Percentiles rank a stretch among this genome's conserved stretches.
Evolutionary conservation across 1,139 yeast genomes (phyloP).

Genomic region (Candida mesenterica): DNA sequence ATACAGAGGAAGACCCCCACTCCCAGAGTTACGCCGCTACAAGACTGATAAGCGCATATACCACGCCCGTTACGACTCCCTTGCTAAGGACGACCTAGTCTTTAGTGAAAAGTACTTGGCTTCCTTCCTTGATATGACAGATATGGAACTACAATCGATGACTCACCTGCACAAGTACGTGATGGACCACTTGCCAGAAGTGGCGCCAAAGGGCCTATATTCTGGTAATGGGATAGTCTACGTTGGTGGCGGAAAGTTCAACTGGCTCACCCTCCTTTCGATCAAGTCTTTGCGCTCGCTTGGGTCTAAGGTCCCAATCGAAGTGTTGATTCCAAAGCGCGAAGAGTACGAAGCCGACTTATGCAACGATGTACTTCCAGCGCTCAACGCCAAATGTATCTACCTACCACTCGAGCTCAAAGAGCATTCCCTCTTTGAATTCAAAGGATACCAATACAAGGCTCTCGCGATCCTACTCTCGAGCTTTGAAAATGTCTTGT

Average conservation of each 20-base stretch:
- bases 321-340: conserved; percentile 67
- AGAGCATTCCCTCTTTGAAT: conserved; percentile 36
- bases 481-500: conserved; percentile 71
- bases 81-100: conserved; percentile 18
- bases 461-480: conserved; percentile 72
- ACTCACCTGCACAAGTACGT: conserved; percentile 52
- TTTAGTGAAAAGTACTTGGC: conserved; percentile 49
- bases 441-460: conserved; percentile 78
- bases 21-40: conserved; percentile 34
- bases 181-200: conserved; percentile 48
- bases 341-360: conserved; percentile 69
- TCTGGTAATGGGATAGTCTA: conserved; percentile 77
- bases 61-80: conserved; percentile 49
- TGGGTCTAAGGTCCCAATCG: conserved; percentile 71
- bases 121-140: conserved; percentile 52
- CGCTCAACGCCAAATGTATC: conserved; percentile 68
- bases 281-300: conserved; percentile 61
- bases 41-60: conserved; percentile 40
- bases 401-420: conserved; percentile 59
- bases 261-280: conserved; percentile 68
- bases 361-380: conserved; percentile 65
- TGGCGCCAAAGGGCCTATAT: conserved; percentile 48
- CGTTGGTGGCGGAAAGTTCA: conserved; percentile 79
- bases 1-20: conserved; percentile 37
- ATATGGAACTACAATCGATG: conserved; percentile 46